Percentiles rank a stretch among this genome's conserved stretches.
phyloP scores from a whole-genome alignment of 208 protist species.

The Kentomonas sorsogonicus region DNA sequence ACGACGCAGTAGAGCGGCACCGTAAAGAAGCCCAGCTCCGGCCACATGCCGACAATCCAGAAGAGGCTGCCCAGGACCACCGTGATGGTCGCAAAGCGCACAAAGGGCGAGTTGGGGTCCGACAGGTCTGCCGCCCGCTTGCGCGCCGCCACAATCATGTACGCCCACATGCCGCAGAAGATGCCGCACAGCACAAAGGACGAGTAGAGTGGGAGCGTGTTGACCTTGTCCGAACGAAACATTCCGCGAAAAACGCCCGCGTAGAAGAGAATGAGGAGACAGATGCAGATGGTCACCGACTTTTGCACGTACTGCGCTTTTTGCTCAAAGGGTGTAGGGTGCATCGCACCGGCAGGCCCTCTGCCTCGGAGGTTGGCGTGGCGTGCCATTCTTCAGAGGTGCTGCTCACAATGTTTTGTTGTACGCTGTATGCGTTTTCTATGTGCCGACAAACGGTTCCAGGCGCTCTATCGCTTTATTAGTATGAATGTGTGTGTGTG shows the following conservation, averaged over 20 bases:
- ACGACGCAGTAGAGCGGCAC: conserved; percentile 35
- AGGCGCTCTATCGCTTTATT: neutral
- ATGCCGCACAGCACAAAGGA: conserved; percentile 40
- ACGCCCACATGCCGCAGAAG: conserved; percentile 70
- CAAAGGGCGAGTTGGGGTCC: conserved; percentile 45
- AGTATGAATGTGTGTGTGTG: neutral
- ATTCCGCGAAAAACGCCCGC: conserved; percentile 46
- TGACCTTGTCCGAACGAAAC: conserved; percentile 31
- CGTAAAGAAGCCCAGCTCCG: conserved; percentile 50
- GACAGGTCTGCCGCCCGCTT: conserved; percentile 57
- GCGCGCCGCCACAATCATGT: conserved; percentile 44
- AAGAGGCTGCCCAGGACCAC: conserved; percentile 26
- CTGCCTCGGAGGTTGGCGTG: neutral
- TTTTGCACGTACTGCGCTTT: conserved; percentile 1
- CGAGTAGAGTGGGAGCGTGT: conserved; percentile 34
- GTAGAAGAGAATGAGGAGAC: conserved; percentile 24
- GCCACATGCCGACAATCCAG: conserved; percentile 75
- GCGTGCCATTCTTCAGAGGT: too few species aligned
- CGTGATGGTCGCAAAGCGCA: conserved; percentile 35
- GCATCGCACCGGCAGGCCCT: neutral
- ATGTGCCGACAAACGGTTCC: neutral
- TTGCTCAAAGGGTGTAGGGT: neutral
- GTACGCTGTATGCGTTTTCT: neutral
- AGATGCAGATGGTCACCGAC: neutral
- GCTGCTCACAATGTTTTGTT: too few species aligned